Conservation (phyloP, 1,284 basidiomycete species). For the Earliella scabrosa region DNA sequence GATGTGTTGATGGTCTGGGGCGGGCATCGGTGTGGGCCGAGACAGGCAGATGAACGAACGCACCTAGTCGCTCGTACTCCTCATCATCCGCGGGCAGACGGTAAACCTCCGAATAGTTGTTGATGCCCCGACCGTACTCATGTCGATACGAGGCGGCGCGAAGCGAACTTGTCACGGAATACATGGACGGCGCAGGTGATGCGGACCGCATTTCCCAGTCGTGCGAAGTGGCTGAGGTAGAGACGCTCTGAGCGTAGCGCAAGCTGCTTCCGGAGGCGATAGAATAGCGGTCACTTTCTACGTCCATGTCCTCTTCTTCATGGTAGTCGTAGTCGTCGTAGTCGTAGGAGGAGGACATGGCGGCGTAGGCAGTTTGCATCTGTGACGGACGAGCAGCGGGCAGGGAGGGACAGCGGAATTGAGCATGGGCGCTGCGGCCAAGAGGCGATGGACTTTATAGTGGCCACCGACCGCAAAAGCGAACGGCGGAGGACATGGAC, state of each 20-base stretch:
- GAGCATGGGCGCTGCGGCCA: slow-evolving; percentile 9
- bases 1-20: slow-evolving; percentile 65
- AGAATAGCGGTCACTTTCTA: slow-evolving; percentile 36
- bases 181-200: slow-evolving; percentile 70
- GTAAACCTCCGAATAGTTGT: slow-evolving; percentile 80
- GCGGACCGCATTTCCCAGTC: slow-evolving; percentile 55
- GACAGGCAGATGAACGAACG: slow-evolving; percentile 25
- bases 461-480: slow-evolving; percentile 17
- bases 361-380: slow-evolving; percentile 17
- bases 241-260: slow-evolving; percentile 45
- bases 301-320: slow-evolving; percentile 30
- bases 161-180: slow-evolving; percentile 67
- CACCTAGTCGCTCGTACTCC: slow-evolving; percentile 70
- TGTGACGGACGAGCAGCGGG: slow-evolving; percentile 6
- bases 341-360: slow-evolving; percentile 17
- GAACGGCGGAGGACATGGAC: slow-evolving; percentile 29
- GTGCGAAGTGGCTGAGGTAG: slow-evolving; percentile 45
- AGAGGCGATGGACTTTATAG: slow-evolving; percentile 24
- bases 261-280: slow-evolving; percentile 38
- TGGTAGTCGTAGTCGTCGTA: no score
- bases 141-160: slow-evolving; percentile 60
- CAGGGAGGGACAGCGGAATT: slow-evolving; percentile 12
- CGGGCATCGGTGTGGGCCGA: background rate
- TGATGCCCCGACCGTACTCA: slow-evolving; percentile 71
- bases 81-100: slow-evolving; percentile 76